Conservation (phyloP, 2,329 filamentous ascomycete species). For the Epichloe amarillans region DNA sequence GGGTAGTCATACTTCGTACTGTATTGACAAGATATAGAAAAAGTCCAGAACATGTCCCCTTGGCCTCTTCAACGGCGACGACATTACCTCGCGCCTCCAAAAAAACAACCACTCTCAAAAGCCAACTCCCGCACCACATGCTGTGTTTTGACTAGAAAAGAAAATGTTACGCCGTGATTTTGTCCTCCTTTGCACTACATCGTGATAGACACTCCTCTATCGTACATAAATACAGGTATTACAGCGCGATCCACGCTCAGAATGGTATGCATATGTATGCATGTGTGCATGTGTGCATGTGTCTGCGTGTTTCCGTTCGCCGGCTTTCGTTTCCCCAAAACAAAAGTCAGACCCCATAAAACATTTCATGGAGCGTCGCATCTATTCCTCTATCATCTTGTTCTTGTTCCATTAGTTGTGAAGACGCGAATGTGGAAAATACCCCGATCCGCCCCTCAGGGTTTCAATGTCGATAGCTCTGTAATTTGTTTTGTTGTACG, state of each 20-base stretch:
- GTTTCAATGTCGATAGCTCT: not conserved
- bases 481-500: not conserved
- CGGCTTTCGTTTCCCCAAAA: constrained; percentile 14
- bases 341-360: constrained; percentile 5
- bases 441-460: not conserved
- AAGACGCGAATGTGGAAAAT: not conserved
- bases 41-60: not conserved
- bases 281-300: not conserved
- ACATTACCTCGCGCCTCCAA: not conserved
- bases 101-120: constrained; percentile 1
- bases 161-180: constrained; percentile 11
- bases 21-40: not conserved
- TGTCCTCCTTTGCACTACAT: constrained; percentile 8
- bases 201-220: constrained; percentile 16
- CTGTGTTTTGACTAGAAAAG: constrained; percentile 2
- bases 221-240: constrained; percentile 26
- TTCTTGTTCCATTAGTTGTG: not conserved
- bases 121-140: constrained; percentile 6
- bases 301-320: not conserved
- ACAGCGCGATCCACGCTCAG: constrained; percentile 12
- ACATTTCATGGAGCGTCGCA: constrained; percentile 3
- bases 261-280: not conserved
- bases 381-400: constrained; percentile 5
- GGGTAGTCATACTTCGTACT: not conserved
- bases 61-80: not conserved